Evolutionary conservation across 1,139 yeast species (phyloP).

Genomic region (Scheffersomyces illinoinensis): DNA sequence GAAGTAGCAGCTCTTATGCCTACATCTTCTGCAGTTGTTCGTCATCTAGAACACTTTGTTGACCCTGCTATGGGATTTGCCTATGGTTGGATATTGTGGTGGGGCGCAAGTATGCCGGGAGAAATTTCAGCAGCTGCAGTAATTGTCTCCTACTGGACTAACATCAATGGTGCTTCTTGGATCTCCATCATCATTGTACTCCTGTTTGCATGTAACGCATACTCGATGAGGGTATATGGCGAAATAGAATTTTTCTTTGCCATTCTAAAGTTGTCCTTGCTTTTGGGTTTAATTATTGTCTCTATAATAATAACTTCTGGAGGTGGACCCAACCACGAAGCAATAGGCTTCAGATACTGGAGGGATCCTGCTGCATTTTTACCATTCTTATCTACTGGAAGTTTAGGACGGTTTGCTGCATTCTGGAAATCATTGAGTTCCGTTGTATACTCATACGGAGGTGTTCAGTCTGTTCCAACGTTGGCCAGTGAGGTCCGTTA

Average conservation of each 20-base stretch:
- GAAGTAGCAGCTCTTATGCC: constrained; percentile 35
- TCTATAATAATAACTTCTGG: constrained; percentile 33
- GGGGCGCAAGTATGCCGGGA: constrained; percentile 19
- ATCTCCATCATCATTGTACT: constrained; percentile 27
- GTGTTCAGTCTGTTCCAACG: constrained; percentile 40
- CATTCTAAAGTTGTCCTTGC: constrained; percentile 24
- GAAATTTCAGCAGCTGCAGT: constrained; percentile 29
- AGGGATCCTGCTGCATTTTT: constrained; percentile 13
- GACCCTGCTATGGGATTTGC: constrained; percentile 28
- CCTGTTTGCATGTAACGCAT: constrained; percentile 23
- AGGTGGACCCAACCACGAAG: constrained; percentile 26
- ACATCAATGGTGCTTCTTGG: constrained; percentile 26
- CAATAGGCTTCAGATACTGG: constrained; percentile 33
- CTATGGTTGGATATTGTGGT: constrained; percentile 23
- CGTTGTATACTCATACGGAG: constrained; percentile 32
- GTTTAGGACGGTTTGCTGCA: constrained; percentile 26
- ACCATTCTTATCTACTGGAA: constrained; percentile 20
- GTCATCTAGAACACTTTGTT: constrained; percentile 29
- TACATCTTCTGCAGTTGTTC: constrained; percentile 26
- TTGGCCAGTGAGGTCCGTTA: constrained; percentile 50
- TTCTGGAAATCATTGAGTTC: constrained; percentile 26
- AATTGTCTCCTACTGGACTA: constrained; percentile 26
- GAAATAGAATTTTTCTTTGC: constrained; percentile 35
- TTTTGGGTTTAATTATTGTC: constrained; percentile 24
- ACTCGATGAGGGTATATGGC: constrained; percentile 30